Base-by-base conservation (phyloP, 257 asterid species). In the Plantago major region DNA sequence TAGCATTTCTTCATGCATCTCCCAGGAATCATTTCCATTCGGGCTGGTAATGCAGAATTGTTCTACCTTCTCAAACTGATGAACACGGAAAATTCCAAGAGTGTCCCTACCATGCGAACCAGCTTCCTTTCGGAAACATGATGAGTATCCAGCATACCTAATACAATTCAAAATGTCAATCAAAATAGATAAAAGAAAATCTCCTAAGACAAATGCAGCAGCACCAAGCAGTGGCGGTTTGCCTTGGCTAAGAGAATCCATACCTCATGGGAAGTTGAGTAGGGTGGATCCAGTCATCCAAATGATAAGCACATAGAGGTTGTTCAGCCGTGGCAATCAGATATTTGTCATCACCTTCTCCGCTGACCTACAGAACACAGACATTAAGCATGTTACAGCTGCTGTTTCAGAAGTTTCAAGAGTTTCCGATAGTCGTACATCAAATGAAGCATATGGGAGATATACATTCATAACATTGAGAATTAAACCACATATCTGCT, bases 41-140 rank as follows among this genome's bases (percentile, higher is more conserved):
- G 97, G 97, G 68, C 85, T 80, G 37, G 96, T 86, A 16, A 92
- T 65, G 58, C 99, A 89, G 73, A 86, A 92, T 61, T 92, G 99
- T 67, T 89, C 99, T 46, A 89, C 83, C 79, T 92, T 92, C 73
- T 89, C 99, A 76, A 92, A 89, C 70, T 92, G 96, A 73, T 89
- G 97, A 58, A 83, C 94, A 42, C 97, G 87, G 71, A 92, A 92
- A 58, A 92, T 92, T 60, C 97, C 99, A 45, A 86, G 82, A 18
- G 97, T 92, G 68, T 92, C 97, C 1, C 94, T 82, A 42, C 99
- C 99, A 74, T 92, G 99, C 1, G 99, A 84, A 62, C 99, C 99
- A 56, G 95, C 99, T 79, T 89, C 97, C 76, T 92, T 89, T 18
- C 96, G 90, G 67, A 92, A 92, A 81, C 99, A 92, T 6, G 96